These are phyloP conservation scores for Trametes elegans DNA, from an alignment of 768 basidiomycete species.

Conservation along the genomic window DNA sequence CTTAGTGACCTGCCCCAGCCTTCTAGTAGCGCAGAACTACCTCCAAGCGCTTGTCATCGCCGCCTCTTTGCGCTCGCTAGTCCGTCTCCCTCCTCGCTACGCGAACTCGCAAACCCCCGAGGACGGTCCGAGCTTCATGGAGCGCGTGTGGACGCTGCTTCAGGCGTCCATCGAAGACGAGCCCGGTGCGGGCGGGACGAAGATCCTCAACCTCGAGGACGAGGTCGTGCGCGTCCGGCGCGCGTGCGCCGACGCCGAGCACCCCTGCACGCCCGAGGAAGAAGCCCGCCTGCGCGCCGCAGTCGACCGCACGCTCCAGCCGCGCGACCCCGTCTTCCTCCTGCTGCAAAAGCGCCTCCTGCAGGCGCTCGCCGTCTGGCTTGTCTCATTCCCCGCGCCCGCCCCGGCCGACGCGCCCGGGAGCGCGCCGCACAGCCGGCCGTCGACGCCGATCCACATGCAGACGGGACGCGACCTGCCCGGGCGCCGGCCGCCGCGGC, in stretches of 20 bases:
- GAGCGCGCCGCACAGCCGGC: neutral
- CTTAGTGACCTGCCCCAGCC: conserved; percentile 52
- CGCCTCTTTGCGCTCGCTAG: conserved; percentile 57
- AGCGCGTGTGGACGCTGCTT: conserved; percentile 66
- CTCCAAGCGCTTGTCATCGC: conserved; percentile 69
- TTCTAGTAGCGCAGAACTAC: conserved; percentile 64
- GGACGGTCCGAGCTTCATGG: conserved; percentile 40
- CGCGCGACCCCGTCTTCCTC: conserved; percentile 63
- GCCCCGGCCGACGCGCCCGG: conserved; percentile 4
- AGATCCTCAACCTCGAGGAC: conserved; percentile 68
- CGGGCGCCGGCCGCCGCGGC: conserved; percentile 16
- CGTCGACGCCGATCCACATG: conserved; percentile 16
- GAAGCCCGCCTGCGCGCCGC: conserved; percentile 55
- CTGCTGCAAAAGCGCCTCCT: conserved; percentile 61
- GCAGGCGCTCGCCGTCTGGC: conserved; percentile 33
- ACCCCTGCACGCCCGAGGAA: conserved; percentile 34
- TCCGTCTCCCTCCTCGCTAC: conserved; percentile 37
- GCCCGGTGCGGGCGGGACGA: conserved; percentile 40
- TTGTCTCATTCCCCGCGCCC: conserved; percentile 19
- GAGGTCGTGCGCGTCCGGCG: conserved; percentile 61
- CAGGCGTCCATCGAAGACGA: conserved; percentile 50
- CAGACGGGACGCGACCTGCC: conserved; percentile 22
- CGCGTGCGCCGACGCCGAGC: conserved; percentile 26
- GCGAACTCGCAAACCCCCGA: neutral
- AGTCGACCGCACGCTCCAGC: conserved; percentile 60